These are phyloP conservation scores for Wickerhamomyces sp. DNA, from an alignment of 1,139 yeast species.

Conservation along the genomic window DNA sequence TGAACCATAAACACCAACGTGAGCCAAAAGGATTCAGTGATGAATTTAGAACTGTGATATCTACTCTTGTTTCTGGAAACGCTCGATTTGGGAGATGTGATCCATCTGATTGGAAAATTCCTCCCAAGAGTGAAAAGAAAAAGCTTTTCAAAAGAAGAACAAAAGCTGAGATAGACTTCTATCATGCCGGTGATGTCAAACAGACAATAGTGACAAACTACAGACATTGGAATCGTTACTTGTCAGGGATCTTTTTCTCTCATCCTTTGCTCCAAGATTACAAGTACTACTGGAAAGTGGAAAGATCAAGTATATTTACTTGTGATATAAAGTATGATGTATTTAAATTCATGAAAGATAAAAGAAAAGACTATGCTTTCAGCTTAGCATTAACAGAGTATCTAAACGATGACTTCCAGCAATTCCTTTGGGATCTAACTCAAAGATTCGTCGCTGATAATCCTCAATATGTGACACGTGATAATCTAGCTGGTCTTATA, in stretches of 20 bases:
- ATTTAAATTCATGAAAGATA: slow-evolving; percentile 54
- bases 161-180: slow-evolving; percentile 49
- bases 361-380: slow-evolving; percentile 58
- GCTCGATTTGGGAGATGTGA: slow-evolving; percentile 59
- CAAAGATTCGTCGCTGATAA: slow-evolving; percentile 41
- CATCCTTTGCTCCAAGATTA: slow-evolving; percentile 49
- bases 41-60: slow-evolving; percentile 49
- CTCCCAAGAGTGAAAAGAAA: slow-evolving; percentile 53
- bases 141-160: slow-evolving; percentile 31
- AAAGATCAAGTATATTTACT: slow-evolving; percentile 56
- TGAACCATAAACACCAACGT: slow-evolving; percentile 49
- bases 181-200: slow-evolving; percentile 31
- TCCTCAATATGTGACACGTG: slow-evolving; percentile 40
- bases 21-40: slow-evolving; percentile 31
- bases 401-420: slow-evolving; percentile 40
- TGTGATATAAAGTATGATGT: slow-evolving; percentile 66
- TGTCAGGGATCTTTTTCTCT: slow-evolving; percentile 58
- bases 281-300: slow-evolving; percentile 70
- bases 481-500: slow-evolving; percentile 46
- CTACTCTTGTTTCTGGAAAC: slow-evolving; percentile 48
- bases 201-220: background rate
- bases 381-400: slow-evolving; percentile 59
- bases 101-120: slow-evolving; percentile 64
- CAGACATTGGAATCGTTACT: slow-evolving; percentile 71
- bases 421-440: slow-evolving; percentile 54